Percentiles rank a stretch among this genome's conserved stretches.
phyloP scores from a whole-genome alignment of 495 filamentous ascomycete genomes.

The Tuber brumale region DNA sequence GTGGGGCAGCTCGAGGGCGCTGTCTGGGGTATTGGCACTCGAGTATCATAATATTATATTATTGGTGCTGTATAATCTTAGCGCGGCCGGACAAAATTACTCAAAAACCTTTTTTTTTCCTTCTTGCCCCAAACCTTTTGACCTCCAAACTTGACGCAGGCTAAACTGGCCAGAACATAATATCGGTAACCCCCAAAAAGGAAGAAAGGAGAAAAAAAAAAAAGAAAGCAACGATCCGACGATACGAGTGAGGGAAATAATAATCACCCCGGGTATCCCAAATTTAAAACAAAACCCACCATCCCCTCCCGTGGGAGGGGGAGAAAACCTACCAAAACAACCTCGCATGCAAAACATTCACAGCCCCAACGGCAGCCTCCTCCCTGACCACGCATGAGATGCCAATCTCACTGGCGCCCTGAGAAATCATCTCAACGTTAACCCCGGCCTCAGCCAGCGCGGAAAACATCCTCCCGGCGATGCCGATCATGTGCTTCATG shows the following conservation, averaged over 20 bases:
- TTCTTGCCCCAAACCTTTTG: neutral
- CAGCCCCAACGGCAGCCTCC: slow-evolving; percentile 76
- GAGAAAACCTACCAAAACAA: slow-evolving; percentile 52
- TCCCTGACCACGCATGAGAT: slow-evolving; percentile 96
- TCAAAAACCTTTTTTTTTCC: neutral
- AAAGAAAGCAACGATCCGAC: neutral
- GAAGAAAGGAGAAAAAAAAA: neutral
- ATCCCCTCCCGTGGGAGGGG: neutral
- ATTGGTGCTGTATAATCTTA: neutral
- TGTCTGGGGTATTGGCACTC: neutral
- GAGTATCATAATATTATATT: neutral
- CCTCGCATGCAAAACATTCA: slow-evolving; percentile 91
- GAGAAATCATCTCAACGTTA: slow-evolving; percentile 97
- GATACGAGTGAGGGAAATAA: neutral
- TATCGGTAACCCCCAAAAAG: neutral
- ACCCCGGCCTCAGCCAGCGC: slow-evolving; percentile 80
- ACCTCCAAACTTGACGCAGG: neutral
- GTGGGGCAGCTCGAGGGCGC: neutral
- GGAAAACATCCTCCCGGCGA: slow-evolving; percentile 82
- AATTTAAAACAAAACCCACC: neutral
- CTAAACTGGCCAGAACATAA: neutral
- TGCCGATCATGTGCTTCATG: slow-evolving; percentile 90
- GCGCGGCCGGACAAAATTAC: neutral
- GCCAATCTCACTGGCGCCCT: slow-evolving; percentile 96
- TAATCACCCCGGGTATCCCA: neutral